phyloP scores from a whole-genome alignment of 2,329 filamentous ascomycete species.

The Alternaria consortialis region DNA sequence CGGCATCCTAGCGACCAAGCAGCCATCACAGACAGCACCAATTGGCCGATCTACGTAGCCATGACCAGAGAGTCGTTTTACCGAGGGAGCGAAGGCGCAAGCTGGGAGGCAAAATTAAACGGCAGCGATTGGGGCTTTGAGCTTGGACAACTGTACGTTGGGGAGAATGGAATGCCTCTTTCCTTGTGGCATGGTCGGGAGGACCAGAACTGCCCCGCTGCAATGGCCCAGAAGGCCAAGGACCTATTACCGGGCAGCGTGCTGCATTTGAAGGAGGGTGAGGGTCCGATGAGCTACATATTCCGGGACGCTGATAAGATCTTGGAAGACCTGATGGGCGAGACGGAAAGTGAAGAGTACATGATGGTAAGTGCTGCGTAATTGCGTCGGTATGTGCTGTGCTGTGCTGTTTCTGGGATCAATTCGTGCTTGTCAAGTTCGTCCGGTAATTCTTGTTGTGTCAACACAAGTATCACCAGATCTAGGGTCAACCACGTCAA shows the following conservation, averaged over 20 bases:
- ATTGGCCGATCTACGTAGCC: slow-evolving; percentile 36
- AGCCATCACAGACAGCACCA: slow-evolving; percentile 31
- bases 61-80: slow-evolving; percentile 38
- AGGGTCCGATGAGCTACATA: slow-evolving; percentile 39
- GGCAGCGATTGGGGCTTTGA: slow-evolving; percentile 46
- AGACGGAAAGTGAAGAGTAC: slow-evolving; percentile 27
- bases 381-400: slow-evolving; percentile 3
- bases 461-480: no score
- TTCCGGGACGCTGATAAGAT: slow-evolving; percentile 35
- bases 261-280: slow-evolving; percentile 33
- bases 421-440: not conserved
- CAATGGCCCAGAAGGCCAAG: slow-evolving; percentile 36
- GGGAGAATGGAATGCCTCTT: slow-evolving; percentile 27
- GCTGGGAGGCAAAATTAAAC: slow-evolving; percentile 42
- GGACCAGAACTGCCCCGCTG: slow-evolving; percentile 40
- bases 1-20: slow-evolving; percentile 32
- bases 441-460: not conserved
- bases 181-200: slow-evolving; percentile 47
- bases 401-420: not conserved
- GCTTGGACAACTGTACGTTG: slow-evolving; percentile 36
- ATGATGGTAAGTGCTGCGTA: slow-evolving; percentile 16
- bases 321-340: slow-evolving; percentile 30
- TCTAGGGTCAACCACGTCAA: no score
- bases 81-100: slow-evolving; percentile 37
- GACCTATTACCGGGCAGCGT: slow-evolving; percentile 31